phyloP scores from a whole-genome alignment of 768 basidiomycete species.

The Phaeotremella skinneri region DNA sequence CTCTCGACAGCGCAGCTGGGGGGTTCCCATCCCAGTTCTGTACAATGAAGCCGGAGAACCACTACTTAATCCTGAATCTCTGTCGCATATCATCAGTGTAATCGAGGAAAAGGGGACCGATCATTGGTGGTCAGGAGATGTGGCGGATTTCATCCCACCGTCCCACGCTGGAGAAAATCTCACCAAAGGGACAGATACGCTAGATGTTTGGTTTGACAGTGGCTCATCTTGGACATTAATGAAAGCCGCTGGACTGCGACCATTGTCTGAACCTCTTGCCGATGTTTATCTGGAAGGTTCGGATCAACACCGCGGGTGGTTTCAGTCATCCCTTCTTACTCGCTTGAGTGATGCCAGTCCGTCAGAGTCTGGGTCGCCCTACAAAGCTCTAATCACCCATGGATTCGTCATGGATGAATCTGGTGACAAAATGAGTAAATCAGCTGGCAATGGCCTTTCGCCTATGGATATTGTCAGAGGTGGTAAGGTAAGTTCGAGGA shows the following conservation, averaged over 20 bases:
- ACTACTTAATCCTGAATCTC: constrained; percentile 63
- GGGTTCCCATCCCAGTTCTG: constrained; percentile 89
- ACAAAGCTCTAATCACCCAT: constrained; percentile 81
- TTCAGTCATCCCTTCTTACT: constrained; percentile 91
- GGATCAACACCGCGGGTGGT: constrained; percentile 98
- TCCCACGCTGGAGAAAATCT: constrained; percentile 60
- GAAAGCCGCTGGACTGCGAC: constrained; percentile 50
- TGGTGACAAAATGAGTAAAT: constrained; percentile 97
- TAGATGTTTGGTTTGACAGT: constrained; percentile 99
- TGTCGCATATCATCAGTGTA: constrained; percentile 74
- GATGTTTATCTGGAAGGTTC: constrained; percentile 93
- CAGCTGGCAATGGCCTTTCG: constrained; percentile 82
- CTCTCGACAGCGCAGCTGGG: constrained; percentile 95
- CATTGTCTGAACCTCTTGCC: constrained; percentile 54
- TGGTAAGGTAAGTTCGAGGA: constrained; percentile 60
- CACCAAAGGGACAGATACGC: constrained; percentile 84
- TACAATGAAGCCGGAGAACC: constrained; percentile 64
- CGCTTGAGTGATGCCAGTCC: constrained; percentile 57
- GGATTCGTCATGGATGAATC: constrained; percentile 91
- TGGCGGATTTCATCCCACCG: constrained; percentile 74
- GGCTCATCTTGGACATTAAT: constrained; percentile 86
- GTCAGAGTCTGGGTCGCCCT: constrained; percentile 57
- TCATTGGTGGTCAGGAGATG: constrained; percentile 90
- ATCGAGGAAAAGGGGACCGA: constrained; percentile 68
- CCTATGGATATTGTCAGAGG: constrained; percentile 78